Evolutionary conservation across 352 stramenopile genomes (phyloP).

Genomic region (Phytophthora fragariae): DNA sequence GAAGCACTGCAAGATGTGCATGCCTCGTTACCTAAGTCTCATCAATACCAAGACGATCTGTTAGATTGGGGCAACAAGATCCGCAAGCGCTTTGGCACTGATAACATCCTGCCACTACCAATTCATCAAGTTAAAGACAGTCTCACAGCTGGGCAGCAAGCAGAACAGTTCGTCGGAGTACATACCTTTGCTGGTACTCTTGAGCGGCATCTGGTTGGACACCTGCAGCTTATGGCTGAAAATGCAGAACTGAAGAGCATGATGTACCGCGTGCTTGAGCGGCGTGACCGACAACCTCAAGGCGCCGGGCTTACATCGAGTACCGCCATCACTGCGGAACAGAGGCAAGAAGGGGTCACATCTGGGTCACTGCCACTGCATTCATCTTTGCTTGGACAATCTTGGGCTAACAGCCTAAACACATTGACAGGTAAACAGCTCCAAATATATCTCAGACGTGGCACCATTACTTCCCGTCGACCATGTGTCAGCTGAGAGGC

Average conservation of each 20-base stretch:
- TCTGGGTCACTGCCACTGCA: background rate
- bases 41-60: background rate
- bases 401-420: slow-evolving; percentile 1
- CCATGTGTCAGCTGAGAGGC: slow-evolving; percentile 58
- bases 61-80: slow-evolving; percentile 2
- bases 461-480: slow-evolving; percentile 40
- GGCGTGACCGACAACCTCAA: background rate
- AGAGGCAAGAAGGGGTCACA: background rate
- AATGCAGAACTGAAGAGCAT: slow-evolving; percentile 10
- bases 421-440: background rate
- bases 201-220: background rate
- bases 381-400: background rate
- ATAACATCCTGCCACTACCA: slow-evolving; percentile 9
- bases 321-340: background rate
- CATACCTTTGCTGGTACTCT: slow-evolving; percentile 11
- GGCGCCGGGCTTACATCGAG: background rate
- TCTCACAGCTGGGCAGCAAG: background rate
- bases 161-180: slow-evolving; percentile 15
- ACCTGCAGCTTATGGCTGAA: slow-evolving; percentile 3
- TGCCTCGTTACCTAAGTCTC: background rate
- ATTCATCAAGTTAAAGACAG: slow-evolving; percentile 9
- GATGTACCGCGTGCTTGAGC: background rate
- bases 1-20: background rate
- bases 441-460: slow-evolving; percentile 49
- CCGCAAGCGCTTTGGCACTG: slow-evolving; percentile 6